These are phyloP conservation scores for Metschnikowia proteae DNA, from an alignment of 805 yeast species.

Conservation along the genomic window DNA sequence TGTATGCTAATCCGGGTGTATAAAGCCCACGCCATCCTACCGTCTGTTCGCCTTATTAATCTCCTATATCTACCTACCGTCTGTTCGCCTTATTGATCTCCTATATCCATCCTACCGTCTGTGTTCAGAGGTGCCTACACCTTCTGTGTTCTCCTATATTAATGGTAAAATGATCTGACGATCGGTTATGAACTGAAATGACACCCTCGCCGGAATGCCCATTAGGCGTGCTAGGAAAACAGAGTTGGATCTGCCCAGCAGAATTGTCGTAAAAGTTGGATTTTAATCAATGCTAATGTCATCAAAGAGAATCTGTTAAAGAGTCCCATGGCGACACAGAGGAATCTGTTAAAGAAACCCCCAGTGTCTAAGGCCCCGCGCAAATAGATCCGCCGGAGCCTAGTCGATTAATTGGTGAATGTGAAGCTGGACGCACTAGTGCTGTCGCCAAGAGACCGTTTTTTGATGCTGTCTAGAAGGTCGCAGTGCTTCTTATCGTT, in stretches of 20 bases:
- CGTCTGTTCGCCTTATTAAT: not conserved
- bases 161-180: not conserved
- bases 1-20: not conserved
- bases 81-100: not conserved
- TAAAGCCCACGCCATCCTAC: not conserved
- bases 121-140: not conserved
- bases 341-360: conserved; percentile 2
- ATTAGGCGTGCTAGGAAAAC: conserved; percentile 19
- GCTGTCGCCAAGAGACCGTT: conserved; percentile 19
- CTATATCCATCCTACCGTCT: too few relatives aligned
- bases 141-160: conserved; percentile 7
- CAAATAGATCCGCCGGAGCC: not conserved
- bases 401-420: not conserved
- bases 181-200: conserved; percentile 13
- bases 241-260: conserved; percentile 23
- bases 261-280: conserved; percentile 34
- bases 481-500: conserved; percentile 39
- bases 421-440: not conserved
- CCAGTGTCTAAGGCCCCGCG: not conserved
- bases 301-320: conserved; percentile 2
- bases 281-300: conserved; percentile 25
- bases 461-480: conserved; percentile 27
- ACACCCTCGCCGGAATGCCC: conserved; percentile 15
- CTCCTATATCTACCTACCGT: not conserved
- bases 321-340: conserved; percentile 2